Base-by-base conservation (phyloP, 2,329 filamentous ascomycete genomes). In the Monosporascus sp. region DNA sequence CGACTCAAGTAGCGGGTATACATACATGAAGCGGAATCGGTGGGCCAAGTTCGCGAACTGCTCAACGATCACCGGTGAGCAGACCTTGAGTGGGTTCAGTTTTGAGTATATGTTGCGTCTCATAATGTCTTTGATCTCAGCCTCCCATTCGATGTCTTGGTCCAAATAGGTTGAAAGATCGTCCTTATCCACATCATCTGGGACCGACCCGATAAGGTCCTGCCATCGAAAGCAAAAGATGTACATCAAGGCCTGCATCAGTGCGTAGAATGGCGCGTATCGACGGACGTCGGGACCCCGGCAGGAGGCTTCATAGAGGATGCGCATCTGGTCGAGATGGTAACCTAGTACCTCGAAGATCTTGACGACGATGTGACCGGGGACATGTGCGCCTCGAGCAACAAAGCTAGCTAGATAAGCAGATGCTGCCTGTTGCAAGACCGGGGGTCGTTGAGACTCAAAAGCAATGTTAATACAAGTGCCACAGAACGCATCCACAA, bases 211-310 rank as follows among this genome's bases (percentile, higher is more conserved):
- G 52, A 90, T 87, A 47, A 99, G 78, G 65, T 97, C 93, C 56
- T 91, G 87, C 94, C 94, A 99, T 52, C 94, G 86, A 77, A 99
- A 99, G 76, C 94, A 99, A 67, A 96, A 97, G 55, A 96, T 93
- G 74, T 97, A 97, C 24, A 97, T 81, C 3, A 95, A 78, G 1
- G 91, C 91, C 70, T 97, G 92, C n/a, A 88, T 85, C 48, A 91
- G 84, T 19, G 89, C 86, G 69, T 97, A 97, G 72, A 95, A 96
- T 16, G 88, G 84, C 48, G 86, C 84, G 67, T 93, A 96, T 47
- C 88, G 86, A 57, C 87, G 85, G 53, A 95, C 81, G 68, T 99
- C 91, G 0, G 94, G 94, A 3, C 91, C 91, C 17, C 85, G 85
- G 68, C 91, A 96, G 31, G 79, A 76, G 5, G 81, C 76, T 67